phyloP scores from a whole-genome alignment of 805 yeast genomes.

The Sugiyamaella marilandica region DNA sequence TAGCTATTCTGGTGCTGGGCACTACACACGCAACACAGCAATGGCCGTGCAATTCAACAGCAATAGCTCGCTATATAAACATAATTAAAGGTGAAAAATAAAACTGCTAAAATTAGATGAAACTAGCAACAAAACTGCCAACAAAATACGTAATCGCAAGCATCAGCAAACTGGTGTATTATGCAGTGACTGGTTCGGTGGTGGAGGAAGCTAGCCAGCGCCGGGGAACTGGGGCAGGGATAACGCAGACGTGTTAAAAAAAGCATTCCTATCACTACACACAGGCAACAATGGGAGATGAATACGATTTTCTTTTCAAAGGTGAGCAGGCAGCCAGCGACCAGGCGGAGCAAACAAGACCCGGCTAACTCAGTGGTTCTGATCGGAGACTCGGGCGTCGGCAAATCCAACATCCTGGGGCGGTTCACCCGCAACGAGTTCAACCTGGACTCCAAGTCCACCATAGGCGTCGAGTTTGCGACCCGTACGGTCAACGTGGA shows the following conservation, averaged over 20 bases:
- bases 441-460: constrained; percentile 87
- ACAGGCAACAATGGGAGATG: constrained; percentile 46
- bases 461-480: constrained; percentile 98
- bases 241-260: constrained; percentile 1
- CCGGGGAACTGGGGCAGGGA: background rate
- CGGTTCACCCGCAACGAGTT: constrained; percentile 95
- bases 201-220: too few species aligned
- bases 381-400: constrained; percentile 97
- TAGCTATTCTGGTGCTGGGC: too few species aligned
- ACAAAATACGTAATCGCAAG: too few species aligned
- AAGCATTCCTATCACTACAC: background rate
- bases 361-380: constrained; percentile 58
- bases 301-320: constrained; percentile 89
- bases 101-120: too few species aligned
- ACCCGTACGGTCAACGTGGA: constrained; percentile 92
- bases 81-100: too few species aligned
- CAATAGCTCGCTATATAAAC: too few species aligned
- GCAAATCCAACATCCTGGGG: constrained; percentile 88
- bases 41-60: too few species aligned
- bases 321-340: constrained; percentile 25
- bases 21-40: too few species aligned
- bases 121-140: too few species aligned
- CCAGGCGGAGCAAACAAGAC: background rate
- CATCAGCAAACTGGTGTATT: too few species aligned
- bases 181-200: too few species aligned